These are phyloP conservation scores for Pezizomycotina sp. DNA, from an alignment of 2,329 filamentous ascomycete species.

Conservation along the genomic window DNA sequence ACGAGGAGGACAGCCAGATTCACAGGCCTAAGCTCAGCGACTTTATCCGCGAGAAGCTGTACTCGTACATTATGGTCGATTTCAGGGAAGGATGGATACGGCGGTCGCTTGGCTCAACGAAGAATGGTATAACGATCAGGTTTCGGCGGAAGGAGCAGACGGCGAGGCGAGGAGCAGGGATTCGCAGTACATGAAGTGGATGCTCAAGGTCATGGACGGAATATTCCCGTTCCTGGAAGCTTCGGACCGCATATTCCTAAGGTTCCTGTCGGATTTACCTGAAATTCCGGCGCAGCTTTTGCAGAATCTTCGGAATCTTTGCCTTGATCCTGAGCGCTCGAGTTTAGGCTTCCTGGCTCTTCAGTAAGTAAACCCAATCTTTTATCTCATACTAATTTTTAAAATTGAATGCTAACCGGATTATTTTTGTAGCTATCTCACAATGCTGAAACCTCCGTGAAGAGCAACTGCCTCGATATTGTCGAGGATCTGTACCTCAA, in stretches of 20 bases:
- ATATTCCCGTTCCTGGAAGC: constrained; percentile 83
- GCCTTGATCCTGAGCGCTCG: constrained; percentile 48
- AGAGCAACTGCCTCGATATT: constrained; percentile 44
- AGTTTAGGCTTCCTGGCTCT: constrained; percentile 47
- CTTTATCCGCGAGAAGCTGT: constrained; percentile 63
- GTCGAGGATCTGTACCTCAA: constrained; percentile 51
- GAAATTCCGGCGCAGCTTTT: constrained; percentile 58
- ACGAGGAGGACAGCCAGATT: constrained; percentile 35
- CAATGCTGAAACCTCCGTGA: constrained; percentile 50
- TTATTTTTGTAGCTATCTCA: constrained; percentile 30
- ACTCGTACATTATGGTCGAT: constrained; percentile 76
- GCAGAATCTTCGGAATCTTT: constrained; percentile 51
- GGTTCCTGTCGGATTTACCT: constrained; percentile 83
- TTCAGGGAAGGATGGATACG: constrained; percentile 78
- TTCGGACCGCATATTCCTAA: constrained; percentile 74
- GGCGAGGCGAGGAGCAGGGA: constrained; percentile 33
- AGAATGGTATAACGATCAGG: constrained; percentile 87
- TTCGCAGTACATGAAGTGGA: constrained; percentile 62
- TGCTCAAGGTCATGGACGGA: constrained; percentile 65
- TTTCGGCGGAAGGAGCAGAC: constrained; percentile 35
- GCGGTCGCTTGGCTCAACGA: constrained; percentile 91
- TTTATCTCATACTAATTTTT: neutral
- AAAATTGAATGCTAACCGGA: neutral
- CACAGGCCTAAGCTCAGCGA: constrained; percentile 38
- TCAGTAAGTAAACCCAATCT: constrained; percentile 33